phyloP scores from a whole-genome alignment of 148 eudicot species.

The Chenopodium album region DNA sequence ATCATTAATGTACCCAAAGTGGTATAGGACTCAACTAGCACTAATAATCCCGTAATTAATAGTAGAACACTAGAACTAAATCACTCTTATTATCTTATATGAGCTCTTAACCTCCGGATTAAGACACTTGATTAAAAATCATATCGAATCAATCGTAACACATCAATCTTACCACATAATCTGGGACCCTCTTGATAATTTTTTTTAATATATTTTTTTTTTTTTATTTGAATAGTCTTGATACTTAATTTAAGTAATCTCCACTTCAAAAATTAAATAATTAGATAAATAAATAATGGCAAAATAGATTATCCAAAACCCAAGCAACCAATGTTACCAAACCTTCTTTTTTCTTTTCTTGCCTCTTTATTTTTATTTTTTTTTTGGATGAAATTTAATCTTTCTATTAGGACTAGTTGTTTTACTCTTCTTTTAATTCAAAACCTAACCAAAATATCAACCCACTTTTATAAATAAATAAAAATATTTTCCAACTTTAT shows the following conservation, averaged over 20 bases:
- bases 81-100: neutral
- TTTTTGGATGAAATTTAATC: no score
- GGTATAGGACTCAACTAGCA: neutral
- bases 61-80: neutral
- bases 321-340: slow-evolving; percentile 2
- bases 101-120: neutral
- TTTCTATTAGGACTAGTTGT: neutral
- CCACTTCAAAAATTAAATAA: slow-evolving; percentile 2
- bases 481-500: neutral
- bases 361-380: neutral
- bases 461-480: neutral
- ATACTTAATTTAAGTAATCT: neutral
- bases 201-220: no score
- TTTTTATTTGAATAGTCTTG: no score
- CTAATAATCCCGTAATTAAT: neutral
- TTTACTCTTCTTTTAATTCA: neutral
- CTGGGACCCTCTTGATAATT: neutral
- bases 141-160: neutral
- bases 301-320: neutral
- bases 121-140: neutral
- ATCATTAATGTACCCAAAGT: neutral
- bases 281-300: no score
- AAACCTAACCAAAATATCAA: neutral
- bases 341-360: neutral
- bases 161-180: neutral